Base-by-base conservation (phyloP, 2,329 filamentous ascomycete species). In the Juglanconis juglandina region DNA sequence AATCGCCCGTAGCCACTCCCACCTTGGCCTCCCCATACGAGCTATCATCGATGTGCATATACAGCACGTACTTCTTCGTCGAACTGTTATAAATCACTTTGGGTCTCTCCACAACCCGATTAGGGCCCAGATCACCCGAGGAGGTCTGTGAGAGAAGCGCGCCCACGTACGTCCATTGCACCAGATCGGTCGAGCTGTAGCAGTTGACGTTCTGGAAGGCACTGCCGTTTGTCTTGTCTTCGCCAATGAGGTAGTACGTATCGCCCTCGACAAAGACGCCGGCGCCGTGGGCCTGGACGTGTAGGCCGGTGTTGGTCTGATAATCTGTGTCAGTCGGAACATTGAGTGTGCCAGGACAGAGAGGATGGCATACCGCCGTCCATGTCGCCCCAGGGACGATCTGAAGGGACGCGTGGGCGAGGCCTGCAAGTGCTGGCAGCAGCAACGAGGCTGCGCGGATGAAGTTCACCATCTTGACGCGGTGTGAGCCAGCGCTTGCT, bases 51-150 rank as follows among this genome's bases (percentile, higher is more conserved):
- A 89, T 87, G 68, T 90, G 87, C 76, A 89, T 78, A 75, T 84
- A 90, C 72, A 90, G 73, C 17, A 89, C 85, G 70, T 87, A 90
- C 65, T 85, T 83, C 11, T 71, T 68, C 0, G 86, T 89, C 24
- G 75, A 73, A 9, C 84, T 81, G 66, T 90, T 90, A 75, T 84
- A 88, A 9, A 90, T 79, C 7, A 90, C 81, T 72, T 90, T 90
- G 6, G 88, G 87, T 39, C 87, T 76, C 72, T 90, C 87, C 4
- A 90, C 81, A 14, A 90, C 79, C 2, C 86, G 80, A 63, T 77
- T 78, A 0, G 84, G 84, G 0, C 86, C 87, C 0, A 89, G 76
- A 65, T 89, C 86, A 0, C 76, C 82, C 9, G 75, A 78, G 4
- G 71, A 64, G 8, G 81, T 80, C 0, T 76, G 77, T 0, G 81